Percentiles rank a stretch among this genome's conserved stretches.
Evolutionary conservation across 2,329 filamentous ascomycete genomes (phyloP).

Genomic region (Ophiocordyceps camponoti-leonardi): DNA sequence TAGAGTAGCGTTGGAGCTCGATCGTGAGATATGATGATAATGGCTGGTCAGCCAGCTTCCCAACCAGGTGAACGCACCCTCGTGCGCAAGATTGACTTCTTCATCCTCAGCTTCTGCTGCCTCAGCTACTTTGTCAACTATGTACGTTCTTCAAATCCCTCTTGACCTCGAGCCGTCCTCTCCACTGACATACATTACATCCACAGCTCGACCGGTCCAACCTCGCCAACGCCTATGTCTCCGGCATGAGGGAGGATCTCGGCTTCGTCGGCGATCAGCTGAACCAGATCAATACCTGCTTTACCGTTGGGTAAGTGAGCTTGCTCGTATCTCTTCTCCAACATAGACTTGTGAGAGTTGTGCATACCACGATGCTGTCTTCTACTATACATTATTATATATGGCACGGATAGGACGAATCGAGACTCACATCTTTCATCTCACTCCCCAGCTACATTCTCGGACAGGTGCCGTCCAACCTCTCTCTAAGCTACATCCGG

Average conservation of each 20-base stretch:
- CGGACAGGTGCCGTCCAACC: constrained; percentile 43
- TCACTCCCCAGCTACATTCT: constrained; percentile 20
- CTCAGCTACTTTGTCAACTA: constrained; percentile 39
- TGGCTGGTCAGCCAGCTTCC: constrained; percentile 12
- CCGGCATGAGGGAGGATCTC: constrained; percentile 28
- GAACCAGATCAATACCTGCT: constrained; percentile 19
- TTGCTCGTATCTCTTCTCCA: too few species aligned
- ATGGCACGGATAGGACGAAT: background rate
- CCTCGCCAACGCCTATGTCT: constrained; percentile 22
- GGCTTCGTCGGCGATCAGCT: constrained; percentile 26
- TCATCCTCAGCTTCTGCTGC: constrained; percentile 47
- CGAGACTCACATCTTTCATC: background rate
- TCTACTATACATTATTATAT: too few species aligned
- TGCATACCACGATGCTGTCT: too few species aligned
- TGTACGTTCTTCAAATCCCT: constrained; percentile 12
- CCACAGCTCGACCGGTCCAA: constrained; percentile 21
- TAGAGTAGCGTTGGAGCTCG: too few species aligned
- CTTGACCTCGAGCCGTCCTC: too few species aligned
- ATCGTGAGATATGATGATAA: too few species aligned
- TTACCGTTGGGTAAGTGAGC: constrained; percentile 18
- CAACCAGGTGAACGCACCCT: constrained; percentile 24
- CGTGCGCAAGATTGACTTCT: constrained; percentile 43
- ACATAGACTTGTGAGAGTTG: too few species aligned
- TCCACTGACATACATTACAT: too few species aligned
- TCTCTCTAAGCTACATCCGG: constrained; percentile 44